Evolutionary conservation across 2,329 filamentous ascomycete genomes (phyloP).

Genomic region (Neonectria magnoliae): DNA sequence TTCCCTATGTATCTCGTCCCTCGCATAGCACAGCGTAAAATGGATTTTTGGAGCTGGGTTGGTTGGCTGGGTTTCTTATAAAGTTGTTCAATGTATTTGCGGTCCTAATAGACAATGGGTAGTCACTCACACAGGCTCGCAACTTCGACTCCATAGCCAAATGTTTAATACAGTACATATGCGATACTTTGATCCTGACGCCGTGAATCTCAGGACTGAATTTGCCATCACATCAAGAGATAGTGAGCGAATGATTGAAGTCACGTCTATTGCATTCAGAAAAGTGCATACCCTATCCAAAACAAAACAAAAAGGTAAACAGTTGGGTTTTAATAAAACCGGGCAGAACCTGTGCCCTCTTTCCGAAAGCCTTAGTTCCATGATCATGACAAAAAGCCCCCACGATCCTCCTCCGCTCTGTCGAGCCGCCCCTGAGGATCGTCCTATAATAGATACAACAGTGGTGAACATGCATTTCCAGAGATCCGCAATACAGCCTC

Average conservation of each 20-base stretch:
- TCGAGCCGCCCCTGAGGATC: constrained; percentile 22
- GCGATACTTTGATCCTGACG: not conserved
- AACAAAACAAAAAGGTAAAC: constrained; percentile 27
- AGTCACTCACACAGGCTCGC: not conserved
- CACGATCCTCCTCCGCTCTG: constrained; percentile 19
- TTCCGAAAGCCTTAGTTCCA: constrained; percentile 39
- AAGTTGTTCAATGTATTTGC: not conserved
- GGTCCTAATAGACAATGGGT: not conserved
- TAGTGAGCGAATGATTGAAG: constrained; percentile 12
- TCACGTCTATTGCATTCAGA: constrained; percentile 30
- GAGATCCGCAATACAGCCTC: constrained; percentile 19
- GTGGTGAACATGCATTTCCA: constrained; percentile 20
- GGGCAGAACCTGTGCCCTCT: constrained; percentile 29
- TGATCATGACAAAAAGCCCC: constrained; percentile 40
- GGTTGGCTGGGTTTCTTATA: not conserved
- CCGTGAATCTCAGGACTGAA: not conserved
- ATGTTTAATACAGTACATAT: constrained; percentile 5
- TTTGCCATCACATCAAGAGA: not conserved
- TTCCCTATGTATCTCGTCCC: constrained; percentile 8
- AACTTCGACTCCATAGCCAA: not conserved
- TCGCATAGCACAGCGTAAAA: constrained; percentile 41
- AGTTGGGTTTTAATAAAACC: constrained; percentile 33
- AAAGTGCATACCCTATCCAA: constrained; percentile 41
- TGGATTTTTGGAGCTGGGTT: constrained; percentile 8
- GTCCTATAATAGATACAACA: constrained; percentile 32